These are phyloP conservation scores for Bipolaris zeicola DNA, from an alignment of 2,329 filamentous ascomycete species.

Conservation along the genomic window DNA sequence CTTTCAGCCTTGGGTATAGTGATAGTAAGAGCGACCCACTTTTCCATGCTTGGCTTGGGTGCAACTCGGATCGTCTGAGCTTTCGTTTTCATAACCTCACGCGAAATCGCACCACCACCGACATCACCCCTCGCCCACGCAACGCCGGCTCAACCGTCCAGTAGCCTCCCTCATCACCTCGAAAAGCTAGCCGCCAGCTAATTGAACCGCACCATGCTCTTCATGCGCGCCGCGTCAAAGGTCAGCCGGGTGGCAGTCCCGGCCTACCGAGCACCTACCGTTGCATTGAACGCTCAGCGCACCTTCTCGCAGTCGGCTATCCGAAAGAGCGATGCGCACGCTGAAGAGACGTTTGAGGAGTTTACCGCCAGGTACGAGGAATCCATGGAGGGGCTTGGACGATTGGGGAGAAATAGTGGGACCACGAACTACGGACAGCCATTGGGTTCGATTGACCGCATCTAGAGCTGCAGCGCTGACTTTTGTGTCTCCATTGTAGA, in stretches of 20 bases:
- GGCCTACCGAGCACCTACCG: conserved; percentile 41
- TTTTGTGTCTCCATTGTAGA: conserved; percentile 58
- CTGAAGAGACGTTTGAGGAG: conserved; percentile 98
- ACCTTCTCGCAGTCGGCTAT: conserved; percentile 59
- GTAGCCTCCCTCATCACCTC: conserved; percentile 19
- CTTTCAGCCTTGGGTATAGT: conserved; percentile 16
- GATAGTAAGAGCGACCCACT: conserved; percentile 18
- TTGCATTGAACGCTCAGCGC: conserved; percentile 43
- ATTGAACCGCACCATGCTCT: conserved; percentile 46
- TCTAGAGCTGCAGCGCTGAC: conserved; percentile 34
- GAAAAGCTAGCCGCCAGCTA: conserved; percentile 30
- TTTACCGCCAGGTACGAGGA: conserved; percentile 87
- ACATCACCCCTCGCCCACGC: conserved; percentile 32
- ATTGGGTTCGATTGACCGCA: conserved; percentile 36
- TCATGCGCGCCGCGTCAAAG: conserved; percentile 46
- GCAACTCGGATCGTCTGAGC: conserved; percentile 30
- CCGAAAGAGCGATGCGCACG: conserved; percentile 62
- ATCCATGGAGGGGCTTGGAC: conserved; percentile 25
- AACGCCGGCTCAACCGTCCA: conserved; percentile 30
- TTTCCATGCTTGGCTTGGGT: conserved; percentile 29
- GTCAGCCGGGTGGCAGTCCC: conserved; percentile 43
- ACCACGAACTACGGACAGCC: conserved; percentile 26
- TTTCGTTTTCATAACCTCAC: conserved; percentile 34
- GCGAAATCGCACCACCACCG: conserved; percentile 29
- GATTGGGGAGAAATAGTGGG: conserved; percentile 18